Evolutionary conservation across 2,329 filamentous ascomycete species (phyloP).

Genomic region (Emericellopsis cladophorae): DNA sequence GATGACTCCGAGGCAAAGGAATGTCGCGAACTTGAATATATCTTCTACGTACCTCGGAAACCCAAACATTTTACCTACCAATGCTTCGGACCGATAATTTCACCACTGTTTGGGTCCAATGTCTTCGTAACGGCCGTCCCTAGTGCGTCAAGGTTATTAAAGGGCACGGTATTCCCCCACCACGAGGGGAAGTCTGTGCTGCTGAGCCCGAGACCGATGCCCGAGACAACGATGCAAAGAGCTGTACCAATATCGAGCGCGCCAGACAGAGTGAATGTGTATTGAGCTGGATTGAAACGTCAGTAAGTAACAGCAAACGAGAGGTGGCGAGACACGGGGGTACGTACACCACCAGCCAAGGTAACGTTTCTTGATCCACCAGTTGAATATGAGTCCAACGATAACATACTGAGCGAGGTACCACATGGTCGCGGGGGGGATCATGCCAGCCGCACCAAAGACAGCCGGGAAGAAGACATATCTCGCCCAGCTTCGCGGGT

Average conservation of each 20-base stretch:
- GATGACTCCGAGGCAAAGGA: too few relatives aligned
- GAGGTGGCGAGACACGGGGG: constrained; percentile 1
- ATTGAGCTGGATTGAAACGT: constrained; percentile 19
- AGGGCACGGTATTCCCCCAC: constrained; percentile 50
- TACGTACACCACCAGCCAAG: constrained; percentile 44
- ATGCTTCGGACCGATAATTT: too few relatives aligned
- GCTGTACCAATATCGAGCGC: constrained; percentile 58
- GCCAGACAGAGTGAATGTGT: constrained; percentile 61
- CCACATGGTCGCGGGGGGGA: constrained; percentile 42
- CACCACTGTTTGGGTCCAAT: too few relatives aligned
- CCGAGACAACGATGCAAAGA: constrained; percentile 54
- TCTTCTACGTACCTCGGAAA: too few relatives aligned
- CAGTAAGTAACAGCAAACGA: too few relatives aligned
- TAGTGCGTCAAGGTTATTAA: not conserved
- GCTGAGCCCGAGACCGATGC: constrained; percentile 55
- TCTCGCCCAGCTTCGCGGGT: constrained; percentile 29
- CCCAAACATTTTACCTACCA: too few relatives aligned
- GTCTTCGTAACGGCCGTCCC: too few relatives aligned
- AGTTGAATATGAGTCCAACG: constrained; percentile 43
- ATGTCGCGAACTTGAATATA: too few relatives aligned
- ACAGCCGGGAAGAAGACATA: constrained; percentile 41
- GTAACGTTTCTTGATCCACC: constrained; percentile 32
- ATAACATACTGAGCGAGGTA: constrained; percentile 42
- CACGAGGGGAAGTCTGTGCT: constrained; percentile 48
- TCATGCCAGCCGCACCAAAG: constrained; percentile 34